These are phyloP conservation scores for Exutisphaerella laricina DNA, from an alignment of 2,329 filamentous ascomycete genomes.

Conservation along the genomic window DNA sequence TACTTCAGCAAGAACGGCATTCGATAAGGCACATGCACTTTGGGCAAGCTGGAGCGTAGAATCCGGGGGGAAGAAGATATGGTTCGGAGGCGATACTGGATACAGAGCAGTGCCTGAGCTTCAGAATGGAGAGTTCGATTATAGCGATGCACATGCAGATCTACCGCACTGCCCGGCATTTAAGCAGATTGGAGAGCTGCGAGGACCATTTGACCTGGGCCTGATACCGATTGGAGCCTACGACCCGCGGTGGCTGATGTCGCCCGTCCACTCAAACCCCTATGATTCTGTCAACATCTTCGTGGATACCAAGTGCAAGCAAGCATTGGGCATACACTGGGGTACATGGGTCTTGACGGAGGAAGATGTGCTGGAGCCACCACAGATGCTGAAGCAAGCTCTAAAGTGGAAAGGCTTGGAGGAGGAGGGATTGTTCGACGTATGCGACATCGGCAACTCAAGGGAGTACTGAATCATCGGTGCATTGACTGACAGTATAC, in stretches of 20 bases:
- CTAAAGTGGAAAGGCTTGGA: slow-evolving; percentile 60
- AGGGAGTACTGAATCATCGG: slow-evolving; percentile 53
- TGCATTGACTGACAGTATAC: no score
- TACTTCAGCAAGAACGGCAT: slow-evolving; percentile 60
- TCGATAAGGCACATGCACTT: slow-evolving; percentile 69
- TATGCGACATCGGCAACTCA: slow-evolving; percentile 79
- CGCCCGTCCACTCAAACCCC: slow-evolving; percentile 77
- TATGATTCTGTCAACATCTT: slow-evolving; percentile 88
- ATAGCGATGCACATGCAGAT: slow-evolving; percentile 56
- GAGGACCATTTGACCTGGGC: slow-evolving; percentile 85
- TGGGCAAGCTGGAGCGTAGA: slow-evolving; percentile 84
- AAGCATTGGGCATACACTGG: slow-evolving; percentile 87
- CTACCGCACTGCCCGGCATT: slow-evolving; percentile 78
- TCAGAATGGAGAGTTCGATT: slow-evolving; percentile 62
- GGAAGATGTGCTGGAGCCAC: slow-evolving; percentile 82
- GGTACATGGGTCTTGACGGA: slow-evolving; percentile 77
- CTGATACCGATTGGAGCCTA: slow-evolving; percentile 93
- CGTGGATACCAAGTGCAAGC: slow-evolving; percentile 68
- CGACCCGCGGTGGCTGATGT: slow-evolving; percentile 66
- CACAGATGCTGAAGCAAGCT: slow-evolving; percentile 64
- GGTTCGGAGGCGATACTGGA: slow-evolving; percentile 82
- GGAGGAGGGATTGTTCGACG: slow-evolving; percentile 71
- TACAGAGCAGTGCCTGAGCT: slow-evolving; percentile 71
- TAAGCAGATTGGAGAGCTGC: slow-evolving; percentile 68
- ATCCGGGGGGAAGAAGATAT: slow-evolving; percentile 71